Base-by-base conservation (phyloP, 2,329 filamentous ascomycete species). In the Leptographium radiaticola region DNA sequence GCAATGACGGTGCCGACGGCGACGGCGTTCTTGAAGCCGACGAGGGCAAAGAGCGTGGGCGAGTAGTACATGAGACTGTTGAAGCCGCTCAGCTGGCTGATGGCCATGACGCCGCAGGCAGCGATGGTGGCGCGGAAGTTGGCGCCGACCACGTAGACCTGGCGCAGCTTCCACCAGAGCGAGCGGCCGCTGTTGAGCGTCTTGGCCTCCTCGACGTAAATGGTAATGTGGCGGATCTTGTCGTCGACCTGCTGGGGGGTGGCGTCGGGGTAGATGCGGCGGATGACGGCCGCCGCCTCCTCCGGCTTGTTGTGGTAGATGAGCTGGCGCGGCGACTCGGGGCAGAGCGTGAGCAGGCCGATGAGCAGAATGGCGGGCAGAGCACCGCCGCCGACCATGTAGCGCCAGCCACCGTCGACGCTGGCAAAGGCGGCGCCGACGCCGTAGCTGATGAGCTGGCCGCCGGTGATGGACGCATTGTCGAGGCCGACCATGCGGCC, bases 291-390 rank as follows among this genome's bases (percentile, higher is more conserved):
- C 57, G 75, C 77, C 4, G 89, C 90, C 57, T 78, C 75, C 5
- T 71, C 71, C 4, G 75, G 75, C 51, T 75, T 72, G 1, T 82
- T 83, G 6, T 75, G 79, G 64, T 83, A 84, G 25, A 94, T 82
- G 31, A 96, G 74, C 84, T 87, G 95, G 30, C 91, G 76, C 34
- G 90, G 90, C 8, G 87, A 93, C 68, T 97, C 91, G 0, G 89
- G 89, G 77, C 95, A 84, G 49, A 81, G 73, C 5, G 80, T 61
- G 55, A 95, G 70, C 53, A 93, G 70, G 0, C 73, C 65, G 9
- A 80, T 77, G 64, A 95, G 90, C 65, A 85, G 81, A 0, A 85
- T 72, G n/a, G 71, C 77, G 66, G 89, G 84, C 0, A 87, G 66
- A 1, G 70, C 68, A 68, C 81, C 83, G 15, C 84, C 84, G 2